Percentiles rank a stretch among this genome's conserved stretches.
These are phyloP conservation scores for Aspergillus ibericus DNA, from an alignment of 2,329 filamentous ascomycete species.

Conservation along the genomic window DNA sequence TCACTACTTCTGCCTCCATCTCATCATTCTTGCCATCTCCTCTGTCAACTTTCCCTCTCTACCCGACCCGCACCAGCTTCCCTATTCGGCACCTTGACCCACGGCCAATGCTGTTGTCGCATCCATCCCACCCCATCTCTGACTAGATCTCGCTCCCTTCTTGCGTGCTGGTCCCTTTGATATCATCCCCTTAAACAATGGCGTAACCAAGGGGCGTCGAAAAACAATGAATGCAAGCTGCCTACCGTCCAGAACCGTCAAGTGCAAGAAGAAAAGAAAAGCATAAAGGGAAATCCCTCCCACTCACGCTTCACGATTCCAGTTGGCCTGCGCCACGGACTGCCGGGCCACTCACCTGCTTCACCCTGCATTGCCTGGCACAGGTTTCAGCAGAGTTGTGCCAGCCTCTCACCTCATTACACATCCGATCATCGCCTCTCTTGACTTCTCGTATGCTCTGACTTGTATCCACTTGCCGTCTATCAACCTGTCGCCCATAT, in stretches of 20 bases:
- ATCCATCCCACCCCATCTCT: background rate
- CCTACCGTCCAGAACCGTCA: constrained; percentile 15
- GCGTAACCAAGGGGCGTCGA: constrained; percentile 19
- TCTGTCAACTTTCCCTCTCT: background rate
- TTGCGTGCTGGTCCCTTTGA: constrained; percentile 14
- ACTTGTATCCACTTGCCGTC: background rate
- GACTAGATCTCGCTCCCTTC: constrained; percentile 2
- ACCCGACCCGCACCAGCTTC: constrained; percentile 1
- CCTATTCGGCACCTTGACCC: constrained; percentile 1
- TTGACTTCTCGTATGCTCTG: background rate
- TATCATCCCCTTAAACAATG: constrained; percentile 21
- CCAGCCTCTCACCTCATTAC: background rate
- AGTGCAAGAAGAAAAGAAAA: constrained; percentile 21
- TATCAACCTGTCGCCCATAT: background rate
- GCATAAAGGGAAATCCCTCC: constrained; percentile 7
- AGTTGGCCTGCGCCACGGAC: background rate
- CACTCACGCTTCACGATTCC: background rate
- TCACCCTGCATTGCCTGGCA: background rate
- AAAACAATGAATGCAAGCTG: constrained; percentile 19
- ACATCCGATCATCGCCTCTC: background rate
- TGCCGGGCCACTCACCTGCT: background rate
- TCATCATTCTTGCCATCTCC: background rate
- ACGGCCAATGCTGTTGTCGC: background rate
- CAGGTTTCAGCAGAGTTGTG: background rate
- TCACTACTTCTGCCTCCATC: no score